Percentiles rank a stretch among this genome's conserved stretches.
Conservation (phyloP, 495 filamentous ascomycete species). For the Cercophora scortea region DNA sequence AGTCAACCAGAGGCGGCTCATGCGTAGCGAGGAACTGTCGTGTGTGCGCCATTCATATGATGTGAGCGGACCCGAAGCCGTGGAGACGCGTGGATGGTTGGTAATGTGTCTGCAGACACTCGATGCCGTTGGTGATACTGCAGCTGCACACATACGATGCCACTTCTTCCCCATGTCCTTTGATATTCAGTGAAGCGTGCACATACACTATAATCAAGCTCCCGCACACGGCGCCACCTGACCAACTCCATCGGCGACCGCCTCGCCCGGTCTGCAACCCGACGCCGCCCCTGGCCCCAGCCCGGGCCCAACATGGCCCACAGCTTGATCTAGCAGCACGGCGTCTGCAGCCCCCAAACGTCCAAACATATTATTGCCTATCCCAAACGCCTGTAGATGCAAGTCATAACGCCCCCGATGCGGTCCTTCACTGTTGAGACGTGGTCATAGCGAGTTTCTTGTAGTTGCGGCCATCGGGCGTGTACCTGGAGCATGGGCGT, state of each 20-base stretch:
- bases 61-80: neutral
- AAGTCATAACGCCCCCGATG: neutral
- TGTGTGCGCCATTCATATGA: neutral
- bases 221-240: too few relatives aligned
- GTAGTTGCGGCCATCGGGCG: conserved; percentile 43
- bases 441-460: conserved; percentile 28
- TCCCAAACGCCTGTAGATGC: neutral
- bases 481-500: conserved; percentile 28
- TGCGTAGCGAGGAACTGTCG: neutral
- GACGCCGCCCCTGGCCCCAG: too few relatives aligned
- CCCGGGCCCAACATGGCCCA: too few relatives aligned
- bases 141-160: neutral
- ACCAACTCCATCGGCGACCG: too few relatives aligned
- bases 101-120: neutral
- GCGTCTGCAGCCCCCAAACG: neutral
- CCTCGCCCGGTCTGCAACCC: too few relatives aligned
- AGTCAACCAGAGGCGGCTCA: neutral
- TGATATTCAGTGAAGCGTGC: too few relatives aligned
- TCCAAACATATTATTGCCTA: neutral
- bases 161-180: too few relatives aligned
- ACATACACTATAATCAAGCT: too few relatives aligned
- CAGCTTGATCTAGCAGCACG: neutral
- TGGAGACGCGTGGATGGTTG: neutral
- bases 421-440: neutral
- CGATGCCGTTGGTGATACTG: neutral